phyloP scores from a whole-genome alignment of 768 basidiomycete species.

The Mycena alexandri region DNA sequence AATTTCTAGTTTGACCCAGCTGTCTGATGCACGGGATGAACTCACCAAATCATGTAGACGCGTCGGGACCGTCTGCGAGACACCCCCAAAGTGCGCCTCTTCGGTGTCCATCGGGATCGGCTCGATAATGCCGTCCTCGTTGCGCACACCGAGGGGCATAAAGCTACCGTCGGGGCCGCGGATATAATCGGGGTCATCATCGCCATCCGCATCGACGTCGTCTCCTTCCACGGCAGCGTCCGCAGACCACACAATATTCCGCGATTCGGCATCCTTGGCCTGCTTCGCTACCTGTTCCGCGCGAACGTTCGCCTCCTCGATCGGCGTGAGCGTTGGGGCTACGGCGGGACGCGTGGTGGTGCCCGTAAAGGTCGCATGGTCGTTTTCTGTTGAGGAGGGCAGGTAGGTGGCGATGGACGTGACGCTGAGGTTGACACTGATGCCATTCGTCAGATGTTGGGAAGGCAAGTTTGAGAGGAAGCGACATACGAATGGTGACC shows the following conservation, averaged over 20 bases:
- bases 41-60: slow-evolving; percentile 70
- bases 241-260: slow-evolving; percentile 76
- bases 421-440: slow-evolving; percentile 77
- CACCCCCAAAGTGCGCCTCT: slow-evolving; percentile 65
- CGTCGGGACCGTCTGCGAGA: slow-evolving; percentile 63
- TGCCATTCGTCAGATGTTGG: slow-evolving; percentile 7
- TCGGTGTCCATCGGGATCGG: slow-evolving; percentile 51
- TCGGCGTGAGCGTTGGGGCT: slow-evolving; percentile 62
- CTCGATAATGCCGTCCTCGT: slow-evolving; percentile 67
- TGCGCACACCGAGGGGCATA: slow-evolving; percentile 70
- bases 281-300: slow-evolving; percentile 71
- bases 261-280: slow-evolving; percentile 67
- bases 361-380: slow-evolving; percentile 68
- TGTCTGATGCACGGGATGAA: background rate
- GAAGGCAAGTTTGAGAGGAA: slow-evolving; percentile 1
- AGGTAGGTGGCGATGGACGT: slow-evolving; percentile 81
- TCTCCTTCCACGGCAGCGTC: slow-evolving; percentile 62
- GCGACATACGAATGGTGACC: slow-evolving; percentile 77
- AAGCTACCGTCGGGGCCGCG: slow-evolving; percentile 50
- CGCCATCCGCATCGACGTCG: slow-evolving; percentile 71
- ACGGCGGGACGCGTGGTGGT: slow-evolving; percentile 50
- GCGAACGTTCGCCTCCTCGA: slow-evolving; percentile 67
- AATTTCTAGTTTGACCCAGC: slow-evolving; percentile 9
- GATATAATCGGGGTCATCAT: slow-evolving; percentile 65
- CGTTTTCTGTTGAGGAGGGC: slow-evolving; percentile 71